These are phyloP conservation scores for Yamadazyma takamatsuzukensis DNA, from an alignment of 805 yeast genomes.

Conservation along the genomic window DNA sequence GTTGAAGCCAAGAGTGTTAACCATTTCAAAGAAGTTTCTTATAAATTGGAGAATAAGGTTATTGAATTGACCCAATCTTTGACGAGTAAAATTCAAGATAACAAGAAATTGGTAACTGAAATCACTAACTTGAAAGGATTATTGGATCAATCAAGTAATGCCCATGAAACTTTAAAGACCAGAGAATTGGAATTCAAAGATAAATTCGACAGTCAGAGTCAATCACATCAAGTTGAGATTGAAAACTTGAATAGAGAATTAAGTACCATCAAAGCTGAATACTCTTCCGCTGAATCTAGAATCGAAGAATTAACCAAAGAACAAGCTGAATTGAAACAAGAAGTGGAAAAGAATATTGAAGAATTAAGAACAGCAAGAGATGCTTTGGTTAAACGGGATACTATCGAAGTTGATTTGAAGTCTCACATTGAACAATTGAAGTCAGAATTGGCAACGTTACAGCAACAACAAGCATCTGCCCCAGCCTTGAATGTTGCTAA, in stretches of 20 bases:
- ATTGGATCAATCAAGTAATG: constrained; percentile 51
- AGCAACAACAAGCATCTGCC: constrained; percentile 25
- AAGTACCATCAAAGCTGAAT: constrained; percentile 49
- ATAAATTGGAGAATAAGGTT: constrained; percentile 94
- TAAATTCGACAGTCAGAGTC: constrained; percentile 41
- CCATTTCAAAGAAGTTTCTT: constrained; percentile 87
- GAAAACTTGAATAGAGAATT: constrained; percentile 54
- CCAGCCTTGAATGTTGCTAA: constrained; percentile 21
- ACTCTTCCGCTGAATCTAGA: constrained; percentile 54
- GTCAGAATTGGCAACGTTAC: constrained; percentile 46
- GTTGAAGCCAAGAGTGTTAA: constrained; percentile 91
- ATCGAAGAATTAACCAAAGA: constrained; percentile 57
- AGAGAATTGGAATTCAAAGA: constrained; percentile 54
- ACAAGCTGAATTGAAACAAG: constrained; percentile 61
- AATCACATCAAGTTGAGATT: constrained; percentile 47
- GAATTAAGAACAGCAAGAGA: constrained; percentile 60
- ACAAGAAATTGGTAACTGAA: constrained; percentile 64
- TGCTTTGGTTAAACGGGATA: constrained; percentile 54
- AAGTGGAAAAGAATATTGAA: constrained; percentile 57
- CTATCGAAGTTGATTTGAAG: constrained; percentile 64
- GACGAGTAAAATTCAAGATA: constrained; percentile 76
- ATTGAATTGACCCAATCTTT: constrained; percentile 87
- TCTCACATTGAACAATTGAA: constrained; percentile 55
- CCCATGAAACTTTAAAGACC: constrained; percentile 51
- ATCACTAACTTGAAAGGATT: constrained; percentile 44